Percentiles rank a stretch among this genome's conserved stretches.
These are phyloP conservation scores for Uromyces viciae-fabae DNA, from an alignment of 1,284 basidiomycete genomes.

Conservation along the genomic window DNA sequence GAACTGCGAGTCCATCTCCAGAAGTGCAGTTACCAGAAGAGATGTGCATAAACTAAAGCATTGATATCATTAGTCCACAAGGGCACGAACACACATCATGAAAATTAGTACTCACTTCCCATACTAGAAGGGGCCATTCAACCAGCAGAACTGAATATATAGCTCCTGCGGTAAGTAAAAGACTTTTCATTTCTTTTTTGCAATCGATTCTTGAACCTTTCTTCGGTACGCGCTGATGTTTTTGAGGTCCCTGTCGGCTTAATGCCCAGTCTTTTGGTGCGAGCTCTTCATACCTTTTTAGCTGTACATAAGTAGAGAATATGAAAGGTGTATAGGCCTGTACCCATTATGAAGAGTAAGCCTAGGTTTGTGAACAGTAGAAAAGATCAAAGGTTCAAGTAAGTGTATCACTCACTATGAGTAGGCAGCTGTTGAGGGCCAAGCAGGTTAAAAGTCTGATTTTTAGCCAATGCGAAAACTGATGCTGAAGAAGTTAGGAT, in stretches of 20 bases:
- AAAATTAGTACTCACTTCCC: slow-evolving; percentile 10
- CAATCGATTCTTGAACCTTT: slow-evolving; percentile 36
- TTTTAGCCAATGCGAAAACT: slow-evolving; percentile 39
- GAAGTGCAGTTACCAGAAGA: slow-evolving; percentile 35
- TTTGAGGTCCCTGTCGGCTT: slow-evolving; percentile 40
- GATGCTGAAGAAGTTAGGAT: not conserved
- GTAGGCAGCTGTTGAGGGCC: slow-evolving; percentile 35
- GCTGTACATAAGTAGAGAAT: slow-evolving; percentile 30
- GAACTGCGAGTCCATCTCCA: slow-evolving; percentile 27
- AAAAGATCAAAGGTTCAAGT: too few species aligned
- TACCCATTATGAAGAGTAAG: not conserved
- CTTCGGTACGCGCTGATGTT: slow-evolving; percentile 5
- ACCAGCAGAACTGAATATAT: slow-evolving; percentile 40
- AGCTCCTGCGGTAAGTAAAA: slow-evolving; percentile 27
- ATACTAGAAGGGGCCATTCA: slow-evolving; percentile 35
- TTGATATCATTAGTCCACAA: not conserved
- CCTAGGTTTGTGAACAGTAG: not conserved
- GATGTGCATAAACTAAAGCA: slow-evolving; percentile 36
- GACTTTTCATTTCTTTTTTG: slow-evolving; percentile 39
- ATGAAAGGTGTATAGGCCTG: slow-evolving; percentile 43
- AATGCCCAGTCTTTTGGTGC: slow-evolving; percentile 39
- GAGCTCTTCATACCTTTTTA: slow-evolving; percentile 26
- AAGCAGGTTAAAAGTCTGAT: slow-evolving; percentile 40
- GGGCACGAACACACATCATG: not conserved
- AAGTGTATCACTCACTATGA: slow-evolving; percentile 15